Conservation (phyloP, 371 early-diverging fungal genomes). For the Umbelopsis sp. region DNA sequence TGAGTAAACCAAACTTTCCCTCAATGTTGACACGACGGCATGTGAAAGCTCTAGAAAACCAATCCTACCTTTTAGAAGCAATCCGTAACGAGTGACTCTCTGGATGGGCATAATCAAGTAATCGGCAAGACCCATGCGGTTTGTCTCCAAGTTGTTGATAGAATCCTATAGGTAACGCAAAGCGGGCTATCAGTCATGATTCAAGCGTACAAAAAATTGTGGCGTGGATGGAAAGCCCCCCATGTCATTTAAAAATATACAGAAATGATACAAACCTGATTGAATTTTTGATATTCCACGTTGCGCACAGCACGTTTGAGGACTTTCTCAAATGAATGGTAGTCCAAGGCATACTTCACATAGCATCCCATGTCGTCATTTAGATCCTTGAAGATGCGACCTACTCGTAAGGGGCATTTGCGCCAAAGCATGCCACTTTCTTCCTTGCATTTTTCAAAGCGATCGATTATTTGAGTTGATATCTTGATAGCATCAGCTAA, state of each 20-base stretch:
- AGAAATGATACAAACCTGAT: constrained; percentile 34
- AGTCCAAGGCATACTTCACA: constrained; percentile 50
- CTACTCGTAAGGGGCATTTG: constrained; percentile 26
- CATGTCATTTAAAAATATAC: neutral
- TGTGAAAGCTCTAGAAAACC: neutral
- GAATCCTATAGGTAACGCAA: constrained; percentile 33
- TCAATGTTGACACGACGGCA: too few relatives aligned
- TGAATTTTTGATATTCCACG: constrained; percentile 42
- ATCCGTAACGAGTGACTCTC: constrained; percentile 47
- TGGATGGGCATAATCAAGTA: constrained; percentile 53
- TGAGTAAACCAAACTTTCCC: neutral
- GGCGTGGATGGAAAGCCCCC: neutral
- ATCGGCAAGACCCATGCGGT: constrained; percentile 49
- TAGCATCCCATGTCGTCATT: constrained; percentile 40
- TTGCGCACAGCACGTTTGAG: constrained; percentile 47
- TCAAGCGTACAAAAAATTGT: neutral
- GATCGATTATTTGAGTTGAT: constrained; percentile 31
- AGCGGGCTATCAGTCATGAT: neutral
- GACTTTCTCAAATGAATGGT: constrained; percentile 39
- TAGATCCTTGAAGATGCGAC: constrained; percentile 31
- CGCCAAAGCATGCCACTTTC: constrained; percentile 30
- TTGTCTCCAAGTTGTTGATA: constrained; percentile 39
- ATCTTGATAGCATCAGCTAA: constrained; percentile 33
- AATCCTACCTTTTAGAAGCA: constrained; percentile 45
- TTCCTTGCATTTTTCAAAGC: constrained; percentile 12